A percentile compares a stretch with the other conserved stretches of the same genome.
phyloP scores from a whole-genome alignment of 2,329 filamentous ascomycete species.

The Catunica adiposa region DNA sequence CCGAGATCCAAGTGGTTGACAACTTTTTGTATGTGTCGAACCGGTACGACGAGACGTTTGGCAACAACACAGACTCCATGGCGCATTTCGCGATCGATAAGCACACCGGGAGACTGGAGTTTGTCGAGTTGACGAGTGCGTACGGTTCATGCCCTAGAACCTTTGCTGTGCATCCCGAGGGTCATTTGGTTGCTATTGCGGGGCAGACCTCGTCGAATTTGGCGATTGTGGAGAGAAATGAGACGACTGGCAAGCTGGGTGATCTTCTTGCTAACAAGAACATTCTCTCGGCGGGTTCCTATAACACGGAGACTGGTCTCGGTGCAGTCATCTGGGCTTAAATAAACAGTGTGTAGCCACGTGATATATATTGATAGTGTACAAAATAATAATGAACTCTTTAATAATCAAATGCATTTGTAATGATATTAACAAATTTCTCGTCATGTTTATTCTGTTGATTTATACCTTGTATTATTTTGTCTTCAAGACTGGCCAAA shows the following conservation, averaged over 20 bases:
- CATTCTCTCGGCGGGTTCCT: slow-evolving; percentile 25
- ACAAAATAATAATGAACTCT: too few species aligned
- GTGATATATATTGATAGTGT: not conserved
- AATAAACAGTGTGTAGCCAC: not conserved
- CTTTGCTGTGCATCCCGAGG: slow-evolving; percentile 42
- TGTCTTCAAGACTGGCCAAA: slow-evolving; percentile 43
- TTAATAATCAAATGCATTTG: too few species aligned
- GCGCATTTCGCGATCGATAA: slow-evolving; percentile 33
- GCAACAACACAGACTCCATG: slow-evolving; percentile 36
- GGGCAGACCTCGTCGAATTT: slow-evolving; percentile 44
- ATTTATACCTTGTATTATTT: not conserved
- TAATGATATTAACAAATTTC: too few species aligned
- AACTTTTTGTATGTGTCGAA: slow-evolving; percentile 45
- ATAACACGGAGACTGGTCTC: slow-evolving; percentile 30
- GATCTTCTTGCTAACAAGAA: slow-evolving; percentile 26
- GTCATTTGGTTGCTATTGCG: slow-evolving; percentile 44
- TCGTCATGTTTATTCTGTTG: too few species aligned
- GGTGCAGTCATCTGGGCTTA: slow-evolving; percentile 29
- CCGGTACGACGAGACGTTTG: slow-evolving; percentile 42
- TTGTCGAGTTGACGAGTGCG: slow-evolving; percentile 37
- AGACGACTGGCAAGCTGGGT: slow-evolving; percentile 37
- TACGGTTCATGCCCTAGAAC: slow-evolving; percentile 45
- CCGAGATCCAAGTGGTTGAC: slow-evolving; percentile 36
- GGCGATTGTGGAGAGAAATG: slow-evolving; percentile 38
- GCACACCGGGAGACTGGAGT: slow-evolving; percentile 31